These are phyloP conservation scores for Podila epicladia DNA, from an alignment of 192 early-diverging fungal species.

Conservation along the genomic window DNA sequence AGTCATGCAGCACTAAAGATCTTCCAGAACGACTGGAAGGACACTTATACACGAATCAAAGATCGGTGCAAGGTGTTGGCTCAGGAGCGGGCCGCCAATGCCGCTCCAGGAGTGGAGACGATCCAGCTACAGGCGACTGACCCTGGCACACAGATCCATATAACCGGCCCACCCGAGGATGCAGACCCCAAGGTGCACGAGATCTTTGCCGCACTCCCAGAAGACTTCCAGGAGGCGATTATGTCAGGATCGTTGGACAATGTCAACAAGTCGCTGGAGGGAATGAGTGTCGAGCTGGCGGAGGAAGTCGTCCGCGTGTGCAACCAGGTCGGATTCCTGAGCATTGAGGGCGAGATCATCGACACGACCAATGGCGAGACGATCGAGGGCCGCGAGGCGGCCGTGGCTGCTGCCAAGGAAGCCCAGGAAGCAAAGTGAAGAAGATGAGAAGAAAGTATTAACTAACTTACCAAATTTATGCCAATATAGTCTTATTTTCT, in stretches of 20 bases:
- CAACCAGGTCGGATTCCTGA: constrained; percentile 75
- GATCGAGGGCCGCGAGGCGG: constrained; percentile 42
- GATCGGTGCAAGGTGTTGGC: constrained; percentile 74
- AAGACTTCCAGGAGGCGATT: constrained; percentile 79
- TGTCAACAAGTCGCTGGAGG: constrained; percentile 84
- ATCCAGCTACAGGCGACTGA: constrained; percentile 78
- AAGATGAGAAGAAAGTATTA: neutral
- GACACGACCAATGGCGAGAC: constrained; percentile 56
- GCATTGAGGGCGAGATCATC: constrained; percentile 53
- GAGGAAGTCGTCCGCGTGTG: constrained; percentile 82
- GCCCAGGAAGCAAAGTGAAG: neutral
- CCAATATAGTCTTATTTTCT: neutral
- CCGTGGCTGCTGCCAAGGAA: constrained; percentile 30
- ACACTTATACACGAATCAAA: constrained; percentile 84
- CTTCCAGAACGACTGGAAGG: constrained; percentile 87
- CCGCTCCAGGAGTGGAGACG: constrained; percentile 63
- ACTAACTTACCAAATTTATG: neutral
- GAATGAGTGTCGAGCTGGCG: constrained; percentile 73
- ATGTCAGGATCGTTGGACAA: constrained; percentile 79
- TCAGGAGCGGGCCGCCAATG: constrained; percentile 56
- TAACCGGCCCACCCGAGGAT: constrained; percentile 72
- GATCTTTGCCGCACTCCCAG: constrained; percentile 77
- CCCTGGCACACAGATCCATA: constrained; percentile 74
- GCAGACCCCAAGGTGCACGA: constrained; percentile 68
- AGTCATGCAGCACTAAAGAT: constrained; percentile 72